These are phyloP conservation scores for Phytophthora sp. DNA, from an alignment of 352 stramenopile genomes.

Conservation along the genomic window DNA sequence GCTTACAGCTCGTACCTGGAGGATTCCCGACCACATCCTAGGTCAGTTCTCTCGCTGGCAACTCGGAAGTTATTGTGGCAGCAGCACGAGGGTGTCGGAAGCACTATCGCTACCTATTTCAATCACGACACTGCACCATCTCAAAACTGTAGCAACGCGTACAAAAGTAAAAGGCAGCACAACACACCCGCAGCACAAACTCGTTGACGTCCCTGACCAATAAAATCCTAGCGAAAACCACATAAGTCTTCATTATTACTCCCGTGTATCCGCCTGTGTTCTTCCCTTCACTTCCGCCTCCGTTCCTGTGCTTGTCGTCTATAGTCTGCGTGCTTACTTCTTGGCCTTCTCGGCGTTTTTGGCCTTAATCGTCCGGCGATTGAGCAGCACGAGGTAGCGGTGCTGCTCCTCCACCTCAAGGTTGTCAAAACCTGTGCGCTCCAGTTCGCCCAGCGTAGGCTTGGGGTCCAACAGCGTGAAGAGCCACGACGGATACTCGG, in stretches of 20 bases:
- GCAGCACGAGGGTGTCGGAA: not conserved
- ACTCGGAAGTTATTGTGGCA: slow-evolving; percentile 8
- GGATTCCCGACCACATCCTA: slow-evolving; percentile 61
- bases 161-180: not conserved
- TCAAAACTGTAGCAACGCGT: slow-evolving; percentile 6
- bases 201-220: slow-evolving; percentile 1
- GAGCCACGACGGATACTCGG: slow-evolving; percentile 86
- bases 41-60: not conserved
- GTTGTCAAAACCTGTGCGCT: slow-evolving; percentile 83
- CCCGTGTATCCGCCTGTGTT: slow-evolving; percentile 9
- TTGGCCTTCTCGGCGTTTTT: slow-evolving; percentile 87
- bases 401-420: slow-evolving; percentile 79
- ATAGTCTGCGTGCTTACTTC: slow-evolving; percentile 62
- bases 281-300: slow-evolving; percentile 6
- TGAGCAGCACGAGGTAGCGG: slow-evolving; percentile 77
- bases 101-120: slow-evolving; percentile 17
- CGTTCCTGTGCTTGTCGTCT: slow-evolving; percentile 17
- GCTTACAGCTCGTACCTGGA: slow-evolving; percentile 75
- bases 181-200: not conserved
- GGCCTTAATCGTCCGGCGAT: slow-evolving; percentile 72
- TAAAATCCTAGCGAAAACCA: slow-evolving; percentile 17
- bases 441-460: slow-evolving; percentile 77
- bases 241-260: slow-evolving; percentile 24
- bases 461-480: slow-evolving; percentile 81
- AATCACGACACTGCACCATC: slow-evolving; percentile 2